A percentile compares a stretch with the other conserved stretches of the same genome.
These are phyloP conservation scores for Akanthomyces muscarius DNA, from an alignment of 2,329 filamentous ascomycete species.

Conservation along the genomic window DNA sequence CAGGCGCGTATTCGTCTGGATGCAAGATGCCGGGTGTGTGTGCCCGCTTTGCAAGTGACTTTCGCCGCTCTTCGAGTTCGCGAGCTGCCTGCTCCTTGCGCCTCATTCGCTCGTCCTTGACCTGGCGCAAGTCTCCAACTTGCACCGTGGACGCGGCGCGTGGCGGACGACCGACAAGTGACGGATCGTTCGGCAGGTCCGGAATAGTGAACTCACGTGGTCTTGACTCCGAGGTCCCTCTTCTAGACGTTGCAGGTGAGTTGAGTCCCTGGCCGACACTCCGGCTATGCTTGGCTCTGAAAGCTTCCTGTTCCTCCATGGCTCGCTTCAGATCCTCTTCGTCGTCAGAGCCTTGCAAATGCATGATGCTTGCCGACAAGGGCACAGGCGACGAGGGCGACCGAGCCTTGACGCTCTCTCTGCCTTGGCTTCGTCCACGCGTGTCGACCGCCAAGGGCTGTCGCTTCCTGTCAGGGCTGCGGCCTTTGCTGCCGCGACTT, in stretches of 20 bases:
- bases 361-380: conserved; percentile 52
- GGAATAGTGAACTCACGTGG: conserved; percentile 26
- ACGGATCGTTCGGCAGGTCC: conserved; percentile 30
- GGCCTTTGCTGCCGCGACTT: conserved; percentile 43
- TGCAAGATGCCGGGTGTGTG: conserved; percentile 77
- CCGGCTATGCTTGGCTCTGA: conserved; percentile 51
- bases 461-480: conserved; percentile 43
- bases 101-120: conserved; percentile 57
- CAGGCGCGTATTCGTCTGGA: conserved; percentile 51
- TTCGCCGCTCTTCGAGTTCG: conserved; percentile 82
- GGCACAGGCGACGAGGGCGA: conserved; percentile 81
- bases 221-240: conserved; percentile 40
- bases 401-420: conserved; percentile 54
- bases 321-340: conserved; percentile 58
- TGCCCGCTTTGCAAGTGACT: conserved; percentile 76
- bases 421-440: conserved; percentile 60
- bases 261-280: conserved; percentile 43
- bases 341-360: conserved; percentile 53
- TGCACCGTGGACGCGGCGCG: conserved; percentile 43
- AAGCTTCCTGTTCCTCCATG: conserved; percentile 50
- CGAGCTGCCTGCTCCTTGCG: conserved; percentile 74
- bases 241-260: conserved; percentile 33
- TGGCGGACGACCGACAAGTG: conserved; percentile 28
- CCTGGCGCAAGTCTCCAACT: conserved; percentile 50
- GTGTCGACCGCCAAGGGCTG: conserved; percentile 42